Evolutionary conservation across 345 rosid species (phyloP).

Genomic region (Bruguiera sexangula): DNA sequence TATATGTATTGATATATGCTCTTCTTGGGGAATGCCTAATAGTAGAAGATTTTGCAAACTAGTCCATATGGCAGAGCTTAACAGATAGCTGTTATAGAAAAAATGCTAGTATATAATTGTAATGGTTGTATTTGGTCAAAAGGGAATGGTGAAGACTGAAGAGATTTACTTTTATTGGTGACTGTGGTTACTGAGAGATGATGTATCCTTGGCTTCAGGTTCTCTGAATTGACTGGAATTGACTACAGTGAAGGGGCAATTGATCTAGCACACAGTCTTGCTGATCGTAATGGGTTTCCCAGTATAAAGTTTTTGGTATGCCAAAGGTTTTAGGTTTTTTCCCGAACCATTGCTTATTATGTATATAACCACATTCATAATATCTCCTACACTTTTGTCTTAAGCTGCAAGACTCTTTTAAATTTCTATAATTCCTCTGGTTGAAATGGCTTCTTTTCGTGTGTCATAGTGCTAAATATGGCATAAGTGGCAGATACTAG

Average conservation of each 20-base stretch:
- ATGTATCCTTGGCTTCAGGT: constrained; percentile 45
- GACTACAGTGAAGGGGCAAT: constrained; percentile 94
- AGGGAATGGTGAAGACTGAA: neutral
- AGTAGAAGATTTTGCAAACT: neutral
- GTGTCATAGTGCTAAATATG: no score
- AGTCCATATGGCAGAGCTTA: neutral
- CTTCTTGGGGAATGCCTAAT: neutral
- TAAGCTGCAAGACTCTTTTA: no score
- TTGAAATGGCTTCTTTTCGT: no score
- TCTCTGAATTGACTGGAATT: constrained; percentile 82
- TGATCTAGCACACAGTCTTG: constrained; percentile 76
- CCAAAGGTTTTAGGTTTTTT: neutral
- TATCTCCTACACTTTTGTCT: no score
- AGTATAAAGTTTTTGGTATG: constrained; percentile 72
- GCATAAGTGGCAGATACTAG: no score
- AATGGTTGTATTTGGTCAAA: no score
- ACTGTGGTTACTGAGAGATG: neutral
- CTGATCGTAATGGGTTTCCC: constrained; percentile 78
- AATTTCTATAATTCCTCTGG: no score
- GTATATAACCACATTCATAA: no score
- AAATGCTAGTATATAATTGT: no score
- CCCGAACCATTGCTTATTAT: no score
- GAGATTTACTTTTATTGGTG: neutral
- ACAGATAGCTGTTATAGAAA: neutral
- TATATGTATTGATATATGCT: neutral